Base-by-base conservation (phyloP, 495 filamentous ascomycete genomes). In the Podospora australis region DNA sequence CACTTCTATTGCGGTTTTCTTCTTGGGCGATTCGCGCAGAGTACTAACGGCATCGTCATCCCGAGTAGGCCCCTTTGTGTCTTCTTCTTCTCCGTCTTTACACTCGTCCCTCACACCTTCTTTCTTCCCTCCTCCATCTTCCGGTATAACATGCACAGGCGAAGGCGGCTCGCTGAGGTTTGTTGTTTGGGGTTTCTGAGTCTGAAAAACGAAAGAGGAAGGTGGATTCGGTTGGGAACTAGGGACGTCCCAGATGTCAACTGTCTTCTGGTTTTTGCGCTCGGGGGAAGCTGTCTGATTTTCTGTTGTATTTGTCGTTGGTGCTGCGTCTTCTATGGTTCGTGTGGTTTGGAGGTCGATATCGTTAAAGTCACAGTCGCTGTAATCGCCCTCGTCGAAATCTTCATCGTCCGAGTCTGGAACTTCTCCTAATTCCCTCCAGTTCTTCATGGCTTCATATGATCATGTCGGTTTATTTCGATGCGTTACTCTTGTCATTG, bases 391-490 rank as follows among this genome's bases (percentile, higher is more conserved):
- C 39, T 66, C 68, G 45, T 75, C 74, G 53, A 67, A 66, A 24
- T 50, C 58, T 38, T 71, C 75, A 50, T 78, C 75, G 55, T 80
- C 75, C 65, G 77, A 78, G 57, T 77, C 77, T 51, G 75, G 74
- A 43, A 80, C 74, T 61, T 72, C 74, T 56, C 77, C 75, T 60
- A 71, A 64, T 68, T 76, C 70, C 69, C 72, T 78, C 77, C 77
- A 80, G 57, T 65, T 67, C 55, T 60, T 74, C 77, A 79, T 79
- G 55, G 50, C 48, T 43, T 53, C 52, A 29, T 39, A 35, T 52
- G 22, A 25, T 52, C 56, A 68, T 67, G 34, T 59, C 58, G 11
- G 52, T 41, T 16, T 44, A 20, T 24, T 11, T 45, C 43, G 53
- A 60, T 60, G 46, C 45, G 19, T 44, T 21, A 44, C 50, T 30